Evolutionary conservation across 2,329 filamentous ascomycete species (phyloP).

Genomic region (Penicillium sp.): DNA sequence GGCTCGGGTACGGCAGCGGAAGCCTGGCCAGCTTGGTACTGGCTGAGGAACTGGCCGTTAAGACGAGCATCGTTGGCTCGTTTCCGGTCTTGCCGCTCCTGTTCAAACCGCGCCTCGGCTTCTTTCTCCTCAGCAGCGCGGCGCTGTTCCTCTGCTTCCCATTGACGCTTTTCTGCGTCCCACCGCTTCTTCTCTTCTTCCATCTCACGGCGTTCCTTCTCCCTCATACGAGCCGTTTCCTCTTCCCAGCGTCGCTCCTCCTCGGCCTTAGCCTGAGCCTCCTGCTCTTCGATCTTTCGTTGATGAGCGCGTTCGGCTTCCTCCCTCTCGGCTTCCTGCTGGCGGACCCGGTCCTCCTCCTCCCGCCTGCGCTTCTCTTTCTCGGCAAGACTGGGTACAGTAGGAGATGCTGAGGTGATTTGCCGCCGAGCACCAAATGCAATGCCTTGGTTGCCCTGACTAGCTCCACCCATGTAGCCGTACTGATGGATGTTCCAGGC

Average conservation of each 20-base stretch:
- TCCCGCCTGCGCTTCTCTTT: slow-evolving; percentile 70
- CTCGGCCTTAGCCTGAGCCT: slow-evolving; percentile 44
- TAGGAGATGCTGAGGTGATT: slow-evolving; percentile 79
- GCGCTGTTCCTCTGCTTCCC: slow-evolving; percentile 73
- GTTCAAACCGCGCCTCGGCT: slow-evolving; percentile 63
- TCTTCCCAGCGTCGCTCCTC: slow-evolving; percentile 50
- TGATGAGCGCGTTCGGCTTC: slow-evolving; percentile 52
- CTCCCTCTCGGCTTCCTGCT: slow-evolving; percentile 44
- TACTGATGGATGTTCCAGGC: slow-evolving; percentile 99
- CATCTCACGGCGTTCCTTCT: slow-evolving; percentile 48
- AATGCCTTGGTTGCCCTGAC: slow-evolving; percentile 91
- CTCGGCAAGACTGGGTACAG: slow-evolving; percentile 77
- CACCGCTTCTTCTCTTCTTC: slow-evolving; percentile 49
- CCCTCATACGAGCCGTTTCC: slow-evolving; percentile 47
- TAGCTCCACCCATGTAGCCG: slow-evolving; percentile 96
- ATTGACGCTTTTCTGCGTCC: slow-evolving; percentile 61
- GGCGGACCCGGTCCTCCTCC: slow-evolving; percentile 53
- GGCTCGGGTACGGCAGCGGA: slow-evolving; percentile 32
- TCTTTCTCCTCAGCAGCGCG: slow-evolving; percentile 71
- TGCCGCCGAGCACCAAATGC: slow-evolving; percentile 88
- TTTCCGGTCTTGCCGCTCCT: slow-evolving; percentile 64
- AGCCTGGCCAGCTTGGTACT: slow-evolving; percentile 74
- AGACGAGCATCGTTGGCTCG: slow-evolving; percentile 65
- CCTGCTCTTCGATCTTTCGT: slow-evolving; percentile 52
- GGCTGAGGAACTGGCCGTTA: slow-evolving; percentile 79